phyloP scores from a whole-genome alignment of 768 basidiomycete genomes.

The Boletus sp. region DNA sequence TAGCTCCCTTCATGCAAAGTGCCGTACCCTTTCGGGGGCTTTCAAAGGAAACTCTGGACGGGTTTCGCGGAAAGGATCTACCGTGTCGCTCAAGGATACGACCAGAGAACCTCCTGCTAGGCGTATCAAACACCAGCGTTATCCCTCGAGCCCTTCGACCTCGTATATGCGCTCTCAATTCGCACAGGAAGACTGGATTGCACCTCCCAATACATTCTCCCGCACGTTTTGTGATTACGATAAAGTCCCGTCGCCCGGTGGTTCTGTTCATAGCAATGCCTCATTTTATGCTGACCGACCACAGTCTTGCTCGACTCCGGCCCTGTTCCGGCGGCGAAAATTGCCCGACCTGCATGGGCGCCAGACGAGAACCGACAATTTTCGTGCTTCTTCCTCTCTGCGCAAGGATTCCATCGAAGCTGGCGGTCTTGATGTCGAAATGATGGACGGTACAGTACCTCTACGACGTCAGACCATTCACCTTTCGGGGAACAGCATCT shows the following conservation, averaged over 20 bases:
- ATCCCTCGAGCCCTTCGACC: slow-evolving; percentile 20
- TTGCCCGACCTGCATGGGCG: neutral
- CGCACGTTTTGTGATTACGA: neutral
- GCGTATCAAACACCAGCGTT: slow-evolving; percentile 18
- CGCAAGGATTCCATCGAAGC: neutral
- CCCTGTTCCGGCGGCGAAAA: slow-evolving; percentile 1
- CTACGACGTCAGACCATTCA: slow-evolving; percentile 13
- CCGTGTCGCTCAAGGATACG: slow-evolving; percentile 16
- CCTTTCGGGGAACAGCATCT: slow-evolving; percentile 28
- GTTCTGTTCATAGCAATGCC: slow-evolving; percentile 1
- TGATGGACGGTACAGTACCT: slow-evolving; percentile 14
- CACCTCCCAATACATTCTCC: slow-evolving; percentile 8
- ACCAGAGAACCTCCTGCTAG: slow-evolving; percentile 4
- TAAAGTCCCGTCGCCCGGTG: neutral
- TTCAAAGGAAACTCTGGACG: slow-evolving; percentile 17
- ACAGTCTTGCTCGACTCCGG: slow-evolving; percentile 28
- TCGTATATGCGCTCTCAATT: slow-evolving; percentile 28
- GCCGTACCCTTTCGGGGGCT: slow-evolving; percentile 38
- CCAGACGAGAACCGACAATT: neutral
- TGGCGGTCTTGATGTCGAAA: slow-evolving; percentile 14
- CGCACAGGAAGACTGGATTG: slow-evolving; percentile 11
- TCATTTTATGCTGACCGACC: slow-evolving; percentile 23
- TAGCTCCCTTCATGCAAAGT: slow-evolving; percentile 30
- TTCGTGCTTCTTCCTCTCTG: neutral
- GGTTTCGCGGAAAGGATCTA: slow-evolving; percentile 16